Evolutionary conservation across 805 yeast species (phyloP).

Genomic region (Yarrowia porcina): DNA sequence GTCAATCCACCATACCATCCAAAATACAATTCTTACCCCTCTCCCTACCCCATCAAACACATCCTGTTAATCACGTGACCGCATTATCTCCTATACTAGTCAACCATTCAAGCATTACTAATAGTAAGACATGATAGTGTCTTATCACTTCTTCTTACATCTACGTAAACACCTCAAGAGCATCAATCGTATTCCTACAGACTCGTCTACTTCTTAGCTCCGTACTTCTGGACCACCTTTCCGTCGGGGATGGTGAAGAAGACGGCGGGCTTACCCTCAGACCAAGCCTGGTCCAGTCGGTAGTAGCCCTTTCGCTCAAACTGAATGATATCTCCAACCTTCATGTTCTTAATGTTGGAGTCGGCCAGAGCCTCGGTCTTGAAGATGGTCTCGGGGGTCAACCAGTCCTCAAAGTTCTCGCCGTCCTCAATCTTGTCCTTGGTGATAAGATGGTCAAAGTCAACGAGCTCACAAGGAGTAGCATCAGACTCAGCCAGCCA

Average conservation of each 20-base stretch:
- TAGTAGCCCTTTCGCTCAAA: slow-evolving; percentile 97
- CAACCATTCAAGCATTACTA: too few relatives aligned
- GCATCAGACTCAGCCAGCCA: slow-evolving; percentile 89
- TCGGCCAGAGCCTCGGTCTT: slow-evolving; percentile 76
- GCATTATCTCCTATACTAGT: too few relatives aligned
- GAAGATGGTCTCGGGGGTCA: slow-evolving; percentile 86
- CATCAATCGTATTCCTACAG: background rate
- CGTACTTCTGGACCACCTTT: slow-evolving; percentile 72
- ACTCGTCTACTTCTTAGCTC: slow-evolving; percentile 48
- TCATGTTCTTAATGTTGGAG: slow-evolving; percentile 66
- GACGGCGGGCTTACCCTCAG: slow-evolving; percentile 61
- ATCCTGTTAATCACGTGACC: too few relatives aligned
- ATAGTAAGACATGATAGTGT: too few relatives aligned
- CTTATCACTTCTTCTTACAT: too few relatives aligned
- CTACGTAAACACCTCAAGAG: too few relatives aligned
- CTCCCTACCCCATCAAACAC: too few relatives aligned
- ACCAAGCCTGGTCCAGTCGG: slow-evolving; percentile 61
- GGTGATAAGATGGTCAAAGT: slow-evolving; percentile 90
- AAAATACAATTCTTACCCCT: too few relatives aligned
- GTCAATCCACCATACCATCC: too few relatives aligned
- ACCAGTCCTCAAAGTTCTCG: slow-evolving; percentile 87
- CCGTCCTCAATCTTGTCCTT: slow-evolving; percentile 94
- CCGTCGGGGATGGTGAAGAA: slow-evolving; percentile 97
- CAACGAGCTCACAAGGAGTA: slow-evolving; percentile 73
- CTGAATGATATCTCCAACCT: slow-evolving; percentile 85